Percentiles rank a stretch among this genome's conserved stretches.
Evolutionary conservation across 1,284 basidiomycete species (phyloP).

Genomic region (Boletus smithii): DNA sequence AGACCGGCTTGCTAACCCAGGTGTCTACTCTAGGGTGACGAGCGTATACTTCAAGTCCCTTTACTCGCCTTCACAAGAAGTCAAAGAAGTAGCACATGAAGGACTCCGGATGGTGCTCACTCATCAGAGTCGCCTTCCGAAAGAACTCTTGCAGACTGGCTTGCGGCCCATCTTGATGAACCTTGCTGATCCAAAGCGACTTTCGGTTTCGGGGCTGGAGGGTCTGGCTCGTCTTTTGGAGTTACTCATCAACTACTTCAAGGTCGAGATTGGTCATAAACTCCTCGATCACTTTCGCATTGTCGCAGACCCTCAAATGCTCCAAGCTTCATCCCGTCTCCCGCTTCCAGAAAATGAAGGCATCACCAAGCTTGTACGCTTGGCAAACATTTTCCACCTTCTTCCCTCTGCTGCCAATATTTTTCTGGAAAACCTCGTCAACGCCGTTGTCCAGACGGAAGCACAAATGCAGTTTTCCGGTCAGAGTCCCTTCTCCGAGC

Average conservation of each 20-base stretch:
- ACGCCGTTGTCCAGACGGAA: slow-evolving; percentile 92
- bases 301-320: slow-evolving; percentile 82
- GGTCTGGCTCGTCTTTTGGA: slow-evolving; percentile 95
- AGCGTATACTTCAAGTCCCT: slow-evolving; percentile 98
- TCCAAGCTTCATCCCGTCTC: slow-evolving; percentile 74
- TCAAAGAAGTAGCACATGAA: slow-evolving; percentile 95
- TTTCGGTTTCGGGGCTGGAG: slow-evolving; percentile 93
- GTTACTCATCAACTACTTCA: slow-evolving; percentile 98
- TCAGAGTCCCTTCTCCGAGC: slow-evolving; percentile 91
- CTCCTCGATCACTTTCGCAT: slow-evolving; percentile 93
- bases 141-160: slow-evolving; percentile 93
- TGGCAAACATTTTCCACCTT: slow-evolving; percentile 97
- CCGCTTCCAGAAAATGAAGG: slow-evolving; percentile 87
- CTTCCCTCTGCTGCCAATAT: slow-evolving; percentile 91
- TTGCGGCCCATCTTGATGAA: slow-evolving; percentile 97
- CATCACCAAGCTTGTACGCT: slow-evolving; percentile 88
- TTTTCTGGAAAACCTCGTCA: slow-evolving; percentile 86
- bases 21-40: slow-evolving; percentile 63
- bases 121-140: slow-evolving; percentile 90
- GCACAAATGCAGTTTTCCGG: slow-evolving; percentile 86
- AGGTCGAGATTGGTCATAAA: slow-evolving; percentile 98
- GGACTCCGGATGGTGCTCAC: slow-evolving; percentile 87
- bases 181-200: slow-evolving; percentile 91
- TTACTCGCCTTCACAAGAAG: slow-evolving; percentile 90
- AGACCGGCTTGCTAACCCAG: slow-evolving; percentile 11